Percentiles rank a stretch among this genome's conserved stretches.
phyloP scores from a whole-genome alignment of 148 eudicot genomes.

The Diospyros lotus region DNA sequence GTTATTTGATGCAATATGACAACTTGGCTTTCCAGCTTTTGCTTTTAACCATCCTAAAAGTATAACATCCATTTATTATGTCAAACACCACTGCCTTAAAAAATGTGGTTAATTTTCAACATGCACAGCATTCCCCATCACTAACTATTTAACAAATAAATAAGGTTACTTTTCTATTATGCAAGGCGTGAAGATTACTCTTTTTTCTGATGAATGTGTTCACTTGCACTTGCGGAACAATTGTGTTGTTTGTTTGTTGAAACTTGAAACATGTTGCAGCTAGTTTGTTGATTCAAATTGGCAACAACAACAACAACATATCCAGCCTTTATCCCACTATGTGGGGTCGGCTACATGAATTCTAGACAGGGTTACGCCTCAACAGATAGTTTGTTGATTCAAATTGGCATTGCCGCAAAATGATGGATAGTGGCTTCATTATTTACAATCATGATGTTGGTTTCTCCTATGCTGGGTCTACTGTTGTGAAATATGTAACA shows the following conservation, averaged over 20 bases:
- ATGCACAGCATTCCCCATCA: neutral
- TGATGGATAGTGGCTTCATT: constrained; percentile 5
- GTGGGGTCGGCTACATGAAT: too few relatives aligned
- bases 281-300: too few relatives aligned
- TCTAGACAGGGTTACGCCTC: too few relatives aligned
- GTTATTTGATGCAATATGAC: too few relatives aligned
- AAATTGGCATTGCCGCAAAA: neutral
- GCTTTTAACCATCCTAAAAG: too few relatives aligned
- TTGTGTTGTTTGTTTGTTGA: too few relatives aligned
- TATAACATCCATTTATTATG: neutral
- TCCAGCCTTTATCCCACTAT: too few relatives aligned
- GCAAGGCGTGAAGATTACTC: neutral
- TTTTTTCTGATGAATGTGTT: neutral
- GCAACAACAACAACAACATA: neutral
- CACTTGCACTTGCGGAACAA: too few relatives aligned
- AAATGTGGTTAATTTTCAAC: neutral
- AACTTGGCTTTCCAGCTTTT: neutral
- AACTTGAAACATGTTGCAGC: too few relatives aligned
- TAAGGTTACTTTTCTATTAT: neutral
- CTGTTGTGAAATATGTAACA: neutral
- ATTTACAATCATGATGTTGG: neutral
- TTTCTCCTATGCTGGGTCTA: neutral
- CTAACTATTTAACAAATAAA: neutral
- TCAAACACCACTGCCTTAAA: neutral
- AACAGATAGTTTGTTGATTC: neutral